phyloP scores from a whole-genome alignment of 257 asterid genomes.

The Mentha longifolia region DNA sequence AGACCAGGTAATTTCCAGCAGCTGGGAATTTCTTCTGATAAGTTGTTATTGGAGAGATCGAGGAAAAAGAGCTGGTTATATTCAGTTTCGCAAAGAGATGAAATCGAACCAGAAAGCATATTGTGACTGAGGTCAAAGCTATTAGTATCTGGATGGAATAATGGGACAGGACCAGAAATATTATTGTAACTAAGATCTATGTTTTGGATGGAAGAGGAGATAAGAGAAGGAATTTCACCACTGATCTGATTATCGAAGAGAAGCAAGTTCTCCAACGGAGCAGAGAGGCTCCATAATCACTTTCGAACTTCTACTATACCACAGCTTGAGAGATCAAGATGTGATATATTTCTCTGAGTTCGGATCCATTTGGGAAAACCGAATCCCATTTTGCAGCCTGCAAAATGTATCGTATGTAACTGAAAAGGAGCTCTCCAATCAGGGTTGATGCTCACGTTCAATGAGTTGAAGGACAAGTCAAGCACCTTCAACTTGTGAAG shows the following conservation, averaged over 20 bases:
- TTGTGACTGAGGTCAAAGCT: conserved; percentile 27
- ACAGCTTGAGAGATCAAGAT: conserved; percentile 39
- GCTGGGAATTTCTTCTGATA: conserved; percentile 34
- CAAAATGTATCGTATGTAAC: conserved; percentile 24
- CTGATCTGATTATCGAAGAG: conserved; percentile 42
- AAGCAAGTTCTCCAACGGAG: background rate
- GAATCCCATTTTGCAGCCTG: conserved; percentile 37
- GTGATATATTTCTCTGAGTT: conserved; percentile 29
- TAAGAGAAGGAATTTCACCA: conserved; percentile 37
- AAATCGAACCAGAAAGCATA: conserved; percentile 36
- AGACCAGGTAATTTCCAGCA: conserved; percentile 36
- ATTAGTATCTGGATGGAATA: background rate
- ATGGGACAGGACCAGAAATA: conserved; percentile 35
- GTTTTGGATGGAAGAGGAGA: background rate
- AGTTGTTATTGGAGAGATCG: conserved; percentile 36
- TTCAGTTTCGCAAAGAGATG: conserved; percentile 17
- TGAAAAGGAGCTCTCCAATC: conserved; percentile 47
- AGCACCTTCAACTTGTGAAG: conserved; percentile 32
- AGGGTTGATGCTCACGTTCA: conserved; percentile 20
- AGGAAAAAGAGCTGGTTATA: background rate
- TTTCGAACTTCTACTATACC: conserved; percentile 39
- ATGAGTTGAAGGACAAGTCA: conserved; percentile 37
- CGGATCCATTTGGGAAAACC: conserved; percentile 48
- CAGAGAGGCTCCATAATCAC: conserved; percentile 44
- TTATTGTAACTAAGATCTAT: conserved; percentile 40